Percentiles rank a stretch among this genome's conserved stretches.
These are phyloP conservation scores for Penicillium psychrosexuale DNA, from an alignment of 2,329 filamentous ascomycete genomes.

Conservation along the genomic window DNA sequence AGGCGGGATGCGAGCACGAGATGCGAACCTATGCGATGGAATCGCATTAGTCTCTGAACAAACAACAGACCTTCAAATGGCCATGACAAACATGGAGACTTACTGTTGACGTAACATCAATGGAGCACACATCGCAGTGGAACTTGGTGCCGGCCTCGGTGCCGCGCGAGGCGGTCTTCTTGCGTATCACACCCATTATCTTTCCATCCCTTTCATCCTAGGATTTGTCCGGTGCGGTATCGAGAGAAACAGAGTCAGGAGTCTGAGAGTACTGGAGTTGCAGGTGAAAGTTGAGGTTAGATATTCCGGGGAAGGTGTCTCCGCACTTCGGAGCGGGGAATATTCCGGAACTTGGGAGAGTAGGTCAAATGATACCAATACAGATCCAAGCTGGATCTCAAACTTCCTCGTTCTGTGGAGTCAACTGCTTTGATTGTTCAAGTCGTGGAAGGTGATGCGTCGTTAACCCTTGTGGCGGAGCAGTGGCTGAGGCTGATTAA, in stretches of 20 bases:
- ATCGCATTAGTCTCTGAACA: not conserved
- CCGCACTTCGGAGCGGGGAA: slow-evolving; percentile 21
- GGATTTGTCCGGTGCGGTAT: slow-evolving; percentile 33
- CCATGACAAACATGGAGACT: slow-evolving; percentile 30
- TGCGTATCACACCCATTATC: slow-evolving; percentile 88
- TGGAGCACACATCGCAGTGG: slow-evolving; percentile 94
- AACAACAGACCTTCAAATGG: not conserved
- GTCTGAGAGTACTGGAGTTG: slow-evolving; percentile 18
- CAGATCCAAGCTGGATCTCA: not conserved
- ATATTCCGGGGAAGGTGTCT: slow-evolving; percentile 21
- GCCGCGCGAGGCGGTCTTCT: slow-evolving; percentile 83
- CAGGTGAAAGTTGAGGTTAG: slow-evolving; percentile 6
- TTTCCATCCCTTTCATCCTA: slow-evolving; percentile 41
- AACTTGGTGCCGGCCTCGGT: slow-evolving; percentile 91
- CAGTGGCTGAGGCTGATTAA: slow-evolving; percentile 8
- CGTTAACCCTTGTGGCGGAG: slow-evolving; percentile 12
- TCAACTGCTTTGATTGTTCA: not conserved
- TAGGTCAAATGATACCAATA: not conserved
- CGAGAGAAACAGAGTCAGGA: slow-evolving; percentile 26
- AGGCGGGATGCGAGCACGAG: slow-evolving; percentile 76
- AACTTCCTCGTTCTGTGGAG: not conserved
- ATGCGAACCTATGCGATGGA: slow-evolving; percentile 71
- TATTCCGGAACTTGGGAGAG: slow-evolving; percentile 2
- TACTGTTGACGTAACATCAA: slow-evolving; percentile 95
- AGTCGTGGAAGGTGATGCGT: slow-evolving; percentile 3